These are phyloP conservation scores for Comarum palustre DNA, from an alignment of 306 rosid species.

Conservation along the genomic window DNA sequence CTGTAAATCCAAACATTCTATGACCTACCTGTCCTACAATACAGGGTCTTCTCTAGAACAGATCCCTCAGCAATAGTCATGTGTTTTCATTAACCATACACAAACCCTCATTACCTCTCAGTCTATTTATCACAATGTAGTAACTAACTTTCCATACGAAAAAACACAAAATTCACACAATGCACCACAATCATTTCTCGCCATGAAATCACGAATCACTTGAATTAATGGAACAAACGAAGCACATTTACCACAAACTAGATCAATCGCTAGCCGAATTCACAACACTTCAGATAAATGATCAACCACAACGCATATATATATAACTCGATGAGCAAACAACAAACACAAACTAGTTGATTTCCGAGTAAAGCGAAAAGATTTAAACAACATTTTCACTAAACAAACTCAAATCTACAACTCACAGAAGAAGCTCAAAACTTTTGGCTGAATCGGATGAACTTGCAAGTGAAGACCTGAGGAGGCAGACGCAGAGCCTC, in stretches of 20 bases:
- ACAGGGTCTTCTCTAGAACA: neutral
- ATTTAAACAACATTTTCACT: neutral
- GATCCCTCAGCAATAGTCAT: neutral
- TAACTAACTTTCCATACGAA: too few species aligned
- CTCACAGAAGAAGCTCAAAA: slow-evolving; percentile 6
- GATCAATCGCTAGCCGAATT: neutral
- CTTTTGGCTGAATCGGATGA: slow-evolving; percentile 8
- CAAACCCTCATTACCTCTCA: neutral
- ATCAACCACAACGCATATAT: slow-evolving; percentile 1
- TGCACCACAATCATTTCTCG: neutral
- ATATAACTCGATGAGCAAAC: neutral
- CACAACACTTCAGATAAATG: neutral
- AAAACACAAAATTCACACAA: neutral
- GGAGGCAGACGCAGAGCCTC: slow-evolving; percentile 78
- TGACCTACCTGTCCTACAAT: neutral
- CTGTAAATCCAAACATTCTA: neutral
- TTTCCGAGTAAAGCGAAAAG: neutral
- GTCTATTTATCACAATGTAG: neutral
- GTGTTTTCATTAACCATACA: neutral
- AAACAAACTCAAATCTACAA: neutral
- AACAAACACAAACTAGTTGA: neutral
- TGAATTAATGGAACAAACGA: neutral
- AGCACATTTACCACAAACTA: neutral
- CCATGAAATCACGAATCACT: neutral
- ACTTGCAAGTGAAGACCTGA: slow-evolving; percentile 69